phyloP scores from a whole-genome alignment of 257 asterid species.

The Coffea canephora region DNA sequence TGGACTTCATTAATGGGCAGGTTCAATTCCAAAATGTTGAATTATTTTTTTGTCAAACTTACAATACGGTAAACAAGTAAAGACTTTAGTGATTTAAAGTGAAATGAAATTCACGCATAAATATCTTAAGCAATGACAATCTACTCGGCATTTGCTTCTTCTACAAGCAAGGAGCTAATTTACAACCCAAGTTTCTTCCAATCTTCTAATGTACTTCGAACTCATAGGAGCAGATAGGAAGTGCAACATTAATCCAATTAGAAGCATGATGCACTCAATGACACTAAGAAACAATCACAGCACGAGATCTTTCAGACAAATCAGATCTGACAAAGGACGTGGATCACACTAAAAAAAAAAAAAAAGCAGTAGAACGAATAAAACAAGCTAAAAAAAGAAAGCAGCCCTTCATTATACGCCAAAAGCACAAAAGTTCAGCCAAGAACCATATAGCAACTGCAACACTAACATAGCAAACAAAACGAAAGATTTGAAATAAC shows the following conservation, averaged over 20 bases:
- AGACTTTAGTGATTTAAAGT: background rate
- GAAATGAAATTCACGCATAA: background rate
- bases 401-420: slow-evolving; percentile 3
- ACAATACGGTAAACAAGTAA: background rate
- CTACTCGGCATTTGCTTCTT: background rate
- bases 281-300: slow-evolving; percentile 20
- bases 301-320: slow-evolving; percentile 22
- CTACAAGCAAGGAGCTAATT: background rate
- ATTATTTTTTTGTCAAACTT: background rate
- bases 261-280: slow-evolving; percentile 19
- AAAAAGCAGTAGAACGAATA: background rate
- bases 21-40: background rate
- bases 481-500: background rate
- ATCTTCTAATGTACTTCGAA: background rate
- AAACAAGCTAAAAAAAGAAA: background rate
- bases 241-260: slow-evolving; percentile 21
- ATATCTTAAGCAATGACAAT: background rate
- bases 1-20: background rate
- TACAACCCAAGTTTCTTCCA: background rate
- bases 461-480: background rate
- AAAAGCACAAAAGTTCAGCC: background rate
- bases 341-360: slow-evolving; percentile 12
- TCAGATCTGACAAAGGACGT: slow-evolving; percentile 19
- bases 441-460: background rate
- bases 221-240: background rate